Conservation (phyloP, 192 early-diverging fungal species). For the Mortierella hygrophila region DNA sequence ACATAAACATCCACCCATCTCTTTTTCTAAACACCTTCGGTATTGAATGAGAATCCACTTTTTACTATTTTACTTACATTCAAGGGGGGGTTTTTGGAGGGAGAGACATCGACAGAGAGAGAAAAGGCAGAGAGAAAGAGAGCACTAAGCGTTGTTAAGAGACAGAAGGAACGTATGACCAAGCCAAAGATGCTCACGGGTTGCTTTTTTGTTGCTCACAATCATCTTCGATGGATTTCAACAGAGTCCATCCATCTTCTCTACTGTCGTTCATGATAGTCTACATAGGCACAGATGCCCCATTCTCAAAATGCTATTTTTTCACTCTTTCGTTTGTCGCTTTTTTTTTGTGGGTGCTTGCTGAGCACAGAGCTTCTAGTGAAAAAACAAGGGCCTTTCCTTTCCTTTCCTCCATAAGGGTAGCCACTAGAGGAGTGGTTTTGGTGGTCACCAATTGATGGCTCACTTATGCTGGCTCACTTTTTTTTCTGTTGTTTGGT, state of each 20-base stretch:
- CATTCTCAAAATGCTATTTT: background rate
- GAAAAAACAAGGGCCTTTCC: background rate
- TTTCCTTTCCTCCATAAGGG: background rate
- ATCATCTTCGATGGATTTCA: conserved; percentile 6
- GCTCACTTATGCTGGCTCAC: background rate
- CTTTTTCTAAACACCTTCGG: background rate
- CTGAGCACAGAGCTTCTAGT: conserved; percentile 8
- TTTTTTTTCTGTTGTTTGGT: background rate
- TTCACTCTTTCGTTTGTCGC: background rate
- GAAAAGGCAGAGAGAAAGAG: background rate
- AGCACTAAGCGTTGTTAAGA: background rate
- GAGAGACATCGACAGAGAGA: background rate
- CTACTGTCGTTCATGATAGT: no score
- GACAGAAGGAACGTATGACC: conserved; percentile 6
- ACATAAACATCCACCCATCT: background rate
- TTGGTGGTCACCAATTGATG: background rate
- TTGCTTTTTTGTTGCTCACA: background rate
- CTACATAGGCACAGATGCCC: background rate
- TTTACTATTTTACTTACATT: background rate
- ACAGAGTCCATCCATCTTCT: background rate
- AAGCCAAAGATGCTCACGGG: conserved; percentile 1
- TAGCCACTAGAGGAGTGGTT: background rate
- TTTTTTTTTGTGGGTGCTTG: background rate
- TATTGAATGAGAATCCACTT: background rate
- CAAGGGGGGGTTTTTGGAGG: background rate